Conservation (phyloP, 257 asterid species). For the Gentiana dahurica region DNA sequence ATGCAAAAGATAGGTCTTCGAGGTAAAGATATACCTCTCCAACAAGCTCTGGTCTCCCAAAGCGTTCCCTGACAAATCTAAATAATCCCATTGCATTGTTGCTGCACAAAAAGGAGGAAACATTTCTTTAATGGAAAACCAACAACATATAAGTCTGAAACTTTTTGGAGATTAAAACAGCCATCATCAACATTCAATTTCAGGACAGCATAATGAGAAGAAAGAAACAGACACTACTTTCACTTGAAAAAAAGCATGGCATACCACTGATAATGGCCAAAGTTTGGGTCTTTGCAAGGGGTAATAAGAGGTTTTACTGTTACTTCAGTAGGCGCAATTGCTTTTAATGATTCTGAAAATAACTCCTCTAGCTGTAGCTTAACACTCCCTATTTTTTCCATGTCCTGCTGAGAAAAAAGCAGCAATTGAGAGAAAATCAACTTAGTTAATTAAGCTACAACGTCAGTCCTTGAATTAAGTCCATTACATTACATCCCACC, state of each 20-base stretch:
- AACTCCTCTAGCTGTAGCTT: slow-evolving; percentile 48
- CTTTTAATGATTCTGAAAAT: slow-evolving; percentile 49
- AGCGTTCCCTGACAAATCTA: slow-evolving; percentile 61
- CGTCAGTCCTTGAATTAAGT: no score
- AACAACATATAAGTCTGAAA: no score
- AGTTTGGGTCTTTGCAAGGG: slow-evolving; percentile 54
- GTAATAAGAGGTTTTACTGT: slow-evolving; percentile 53
- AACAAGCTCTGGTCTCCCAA: slow-evolving; percentile 59
- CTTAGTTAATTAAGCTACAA: no score
- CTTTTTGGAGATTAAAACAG: no score
- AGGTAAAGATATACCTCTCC: slow-evolving; percentile 50
- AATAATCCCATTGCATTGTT: slow-evolving; percentile 96
- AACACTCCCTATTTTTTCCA: slow-evolving; percentile 37
- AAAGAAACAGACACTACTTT: no score
- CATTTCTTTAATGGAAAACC: slow-evolving; percentile 1
- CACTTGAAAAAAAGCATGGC: neutral
- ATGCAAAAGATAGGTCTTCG: no score
- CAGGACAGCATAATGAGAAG: no score
- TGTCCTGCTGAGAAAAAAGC: slow-evolving; percentile 24
- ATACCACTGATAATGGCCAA: slow-evolving; percentile 94
- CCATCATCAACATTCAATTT: no score
- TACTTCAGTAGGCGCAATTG: slow-evolving; percentile 50
- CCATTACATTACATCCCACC: no score
- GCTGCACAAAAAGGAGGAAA: slow-evolving; percentile 32
- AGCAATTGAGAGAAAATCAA: neutral